phyloP scores from a whole-genome alignment of 1,139 yeast genomes.

The Blastobotrys aristatus region DNA sequence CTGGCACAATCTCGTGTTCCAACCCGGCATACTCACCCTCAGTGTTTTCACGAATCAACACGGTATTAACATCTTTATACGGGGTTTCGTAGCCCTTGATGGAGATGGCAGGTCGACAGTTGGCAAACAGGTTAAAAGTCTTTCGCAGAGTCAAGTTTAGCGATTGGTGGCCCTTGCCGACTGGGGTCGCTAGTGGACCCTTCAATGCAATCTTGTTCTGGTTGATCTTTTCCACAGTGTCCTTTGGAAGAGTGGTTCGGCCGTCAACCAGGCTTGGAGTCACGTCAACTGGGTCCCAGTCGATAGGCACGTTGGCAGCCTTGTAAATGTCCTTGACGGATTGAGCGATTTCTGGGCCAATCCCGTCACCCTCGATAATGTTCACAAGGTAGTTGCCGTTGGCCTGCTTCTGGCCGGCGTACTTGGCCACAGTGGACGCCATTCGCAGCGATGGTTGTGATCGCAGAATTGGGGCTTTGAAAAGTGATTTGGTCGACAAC shows the following conservation, averaged over 20 bases:
- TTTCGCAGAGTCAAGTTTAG: conserved; percentile 96
- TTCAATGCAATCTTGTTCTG: conserved; percentile 90
- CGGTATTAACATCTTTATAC: conserved; percentile 90
- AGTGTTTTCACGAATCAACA: conserved; percentile 96
- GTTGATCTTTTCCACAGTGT: conserved; percentile 88
- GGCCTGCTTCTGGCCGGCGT: conserved; percentile 51
- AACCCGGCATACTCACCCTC: conserved; percentile 99
- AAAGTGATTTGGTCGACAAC: conserved; percentile 2
- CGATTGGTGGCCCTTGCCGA: conserved; percentile 97
- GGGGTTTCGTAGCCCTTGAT: conserved; percentile 93
- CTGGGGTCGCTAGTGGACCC: conserved; percentile 98
- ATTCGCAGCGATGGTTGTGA: neutral
- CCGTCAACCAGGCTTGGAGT: conserved; percentile 91
- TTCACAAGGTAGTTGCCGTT: conserved; percentile 77
- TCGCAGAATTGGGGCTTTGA: conserved; percentile 1
- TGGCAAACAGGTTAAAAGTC: conserved; percentile 92
- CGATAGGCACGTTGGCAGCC: conserved; percentile 93
- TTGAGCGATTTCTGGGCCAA: conserved; percentile 91
- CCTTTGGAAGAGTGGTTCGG: conserved; percentile 88
- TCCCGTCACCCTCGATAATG: conserved; percentile 97
- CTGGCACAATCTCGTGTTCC: conserved; percentile 96
- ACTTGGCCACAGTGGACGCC: conserved; percentile 47
- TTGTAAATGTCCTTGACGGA: conserved; percentile 87
- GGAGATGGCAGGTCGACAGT: conserved; percentile 95
- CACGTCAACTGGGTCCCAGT: conserved; percentile 96